Conservation (phyloP, 768 basidiomycete species). For the Mycena olivaceomarginata region DNA sequence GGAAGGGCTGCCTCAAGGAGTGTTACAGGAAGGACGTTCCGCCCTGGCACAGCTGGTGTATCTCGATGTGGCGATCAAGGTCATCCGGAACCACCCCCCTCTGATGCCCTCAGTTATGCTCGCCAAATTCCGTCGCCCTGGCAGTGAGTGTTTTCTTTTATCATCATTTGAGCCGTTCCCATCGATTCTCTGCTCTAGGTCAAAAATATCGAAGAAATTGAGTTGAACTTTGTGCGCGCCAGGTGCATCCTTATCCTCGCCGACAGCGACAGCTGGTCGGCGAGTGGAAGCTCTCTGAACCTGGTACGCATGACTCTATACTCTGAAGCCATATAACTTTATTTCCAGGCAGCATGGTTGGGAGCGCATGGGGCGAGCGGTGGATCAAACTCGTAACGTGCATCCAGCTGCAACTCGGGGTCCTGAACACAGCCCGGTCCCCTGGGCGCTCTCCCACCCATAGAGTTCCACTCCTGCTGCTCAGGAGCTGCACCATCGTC, state of each 20-base stretch:
- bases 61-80: neutral
- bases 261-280: constrained; percentile 10
- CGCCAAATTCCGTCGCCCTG: constrained; percentile 17
- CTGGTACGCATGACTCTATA: neutral
- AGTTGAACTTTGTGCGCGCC: constrained; percentile 29
- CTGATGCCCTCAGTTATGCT: constrained; percentile 14
- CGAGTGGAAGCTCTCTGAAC: constrained; percentile 14
- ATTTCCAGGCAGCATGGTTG: neutral
- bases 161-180: neutral
- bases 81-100: neutral
- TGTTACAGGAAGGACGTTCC: constrained; percentile 19
- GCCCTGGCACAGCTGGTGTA: constrained; percentile 34
- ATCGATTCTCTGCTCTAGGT: neutral
- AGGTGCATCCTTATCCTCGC: constrained; percentile 8
- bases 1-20: neutral
- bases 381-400: neutral
- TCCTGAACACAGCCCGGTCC: neutral
- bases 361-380: constrained; percentile 15
- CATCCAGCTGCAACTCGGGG: constrained; percentile 11
- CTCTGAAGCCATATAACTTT: neutral
- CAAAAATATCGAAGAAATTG: neutral
- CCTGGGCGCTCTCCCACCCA: neutral
- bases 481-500: constrained; percentile 14
- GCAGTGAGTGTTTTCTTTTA: neutral
- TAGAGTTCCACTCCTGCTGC: neutral